Evolutionary conservation across 1,284 basidiomycete species (phyloP).

Genomic region (Ganoderma multipileum): DNA sequence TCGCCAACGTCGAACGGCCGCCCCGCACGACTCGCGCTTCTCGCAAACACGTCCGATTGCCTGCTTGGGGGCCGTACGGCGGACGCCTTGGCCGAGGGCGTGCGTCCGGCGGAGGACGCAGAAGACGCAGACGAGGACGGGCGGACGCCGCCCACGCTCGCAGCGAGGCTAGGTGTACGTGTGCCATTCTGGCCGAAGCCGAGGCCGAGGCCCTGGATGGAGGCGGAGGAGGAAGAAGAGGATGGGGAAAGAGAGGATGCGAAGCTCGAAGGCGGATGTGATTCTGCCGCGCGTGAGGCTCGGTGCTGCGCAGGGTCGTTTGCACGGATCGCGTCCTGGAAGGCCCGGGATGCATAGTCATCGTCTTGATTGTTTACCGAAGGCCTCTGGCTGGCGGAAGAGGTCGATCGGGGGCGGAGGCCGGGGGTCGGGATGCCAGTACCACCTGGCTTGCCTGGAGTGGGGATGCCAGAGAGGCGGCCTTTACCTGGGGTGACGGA

Average conservation of each 20-base stretch:
- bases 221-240: conserved; percentile 28
- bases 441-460: conserved; percentile 51
- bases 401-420: conserved; percentile 66
- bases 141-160: conserved; percentile 39
- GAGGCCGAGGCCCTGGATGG: background rate
- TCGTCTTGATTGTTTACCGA: conserved; percentile 43
- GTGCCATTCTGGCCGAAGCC: conserved; percentile 43
- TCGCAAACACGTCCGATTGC: conserved; percentile 61
- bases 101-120: conserved; percentile 55
- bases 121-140: conserved; percentile 47
- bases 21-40: conserved; percentile 51
- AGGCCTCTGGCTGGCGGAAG: conserved; percentile 50
- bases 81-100: conserved; percentile 62
- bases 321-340: conserved; percentile 77
- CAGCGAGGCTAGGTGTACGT: conserved; percentile 43
- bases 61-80: conserved; percentile 60
- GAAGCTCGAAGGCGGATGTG: conserved; percentile 38
- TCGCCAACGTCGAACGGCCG: conserved; percentile 75
- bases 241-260: conserved; percentile 57
- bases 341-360: conserved; percentile 68
- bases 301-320: conserved; percentile 80
- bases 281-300: conserved; percentile 44
- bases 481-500: conserved; percentile 58
- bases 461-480: conserved; percentile 63
- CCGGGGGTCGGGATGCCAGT: conserved; percentile 73